A percentile compares a stretch with the other conserved stretches of the same genome.
Evolutionary conservation across 225 moss, liverwort and hornwort genomes (phyloP).

Genomic region (Pseudisothecium myosuroides): DNA sequence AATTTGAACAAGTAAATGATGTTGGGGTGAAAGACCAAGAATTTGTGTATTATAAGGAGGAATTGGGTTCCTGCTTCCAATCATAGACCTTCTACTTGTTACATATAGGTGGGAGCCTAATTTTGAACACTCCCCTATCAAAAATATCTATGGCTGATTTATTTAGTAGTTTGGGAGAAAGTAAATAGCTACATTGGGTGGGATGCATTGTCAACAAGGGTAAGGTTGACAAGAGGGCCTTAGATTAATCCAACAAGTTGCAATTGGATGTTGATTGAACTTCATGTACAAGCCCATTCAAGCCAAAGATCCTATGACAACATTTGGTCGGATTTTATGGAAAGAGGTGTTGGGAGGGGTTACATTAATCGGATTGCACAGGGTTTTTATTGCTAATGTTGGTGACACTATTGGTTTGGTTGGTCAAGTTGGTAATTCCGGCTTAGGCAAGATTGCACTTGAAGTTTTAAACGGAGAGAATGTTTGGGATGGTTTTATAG

Average conservation of each 20-base stretch:
- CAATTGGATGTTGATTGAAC: neutral
- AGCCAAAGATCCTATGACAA: accelerated
- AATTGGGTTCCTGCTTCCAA: accelerated
- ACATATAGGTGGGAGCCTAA: accelerated
- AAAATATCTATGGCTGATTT: too few relatives aligned
- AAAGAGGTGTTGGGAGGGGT: accelerated
- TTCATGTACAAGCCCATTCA: accelerated
- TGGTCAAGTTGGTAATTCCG: neutral
- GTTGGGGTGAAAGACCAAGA: accelerated
- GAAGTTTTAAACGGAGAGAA: accelerated
- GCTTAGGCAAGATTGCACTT: accelerated
- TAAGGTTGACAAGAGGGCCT: accelerated
- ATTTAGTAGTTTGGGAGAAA: accelerated
- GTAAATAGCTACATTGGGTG: accelerated
- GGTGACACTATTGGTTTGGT: accelerated
- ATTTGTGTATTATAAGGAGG: accelerated
- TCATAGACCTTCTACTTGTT: accelerated
- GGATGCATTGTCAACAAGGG: neutral
- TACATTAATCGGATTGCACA: neutral
- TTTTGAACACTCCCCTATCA: accelerated
- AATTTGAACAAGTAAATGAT: accelerated
- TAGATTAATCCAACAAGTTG: accelerated
- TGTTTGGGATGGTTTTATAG: accelerated
- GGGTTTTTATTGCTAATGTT: accelerated
- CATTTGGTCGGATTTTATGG: accelerated